A percentile compares a stretch with the other conserved stretches of the same genome.
phyloP scores from a whole-genome alignment of 73 alveolate species.

The Paramecium primaurelia region DNA sequence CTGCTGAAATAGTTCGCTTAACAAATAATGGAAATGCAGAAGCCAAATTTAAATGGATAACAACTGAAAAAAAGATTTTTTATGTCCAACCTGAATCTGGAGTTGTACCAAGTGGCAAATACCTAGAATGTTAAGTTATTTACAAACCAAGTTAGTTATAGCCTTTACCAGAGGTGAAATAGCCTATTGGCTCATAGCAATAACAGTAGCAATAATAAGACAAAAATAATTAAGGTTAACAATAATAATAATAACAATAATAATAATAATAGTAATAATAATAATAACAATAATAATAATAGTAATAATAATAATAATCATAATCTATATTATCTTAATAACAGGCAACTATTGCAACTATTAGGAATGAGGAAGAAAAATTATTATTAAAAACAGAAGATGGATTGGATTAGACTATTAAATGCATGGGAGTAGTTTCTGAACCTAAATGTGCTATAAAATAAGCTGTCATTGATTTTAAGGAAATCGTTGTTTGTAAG shows the following conservation, averaged over 20 bases:
- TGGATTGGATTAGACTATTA: constrained; percentile 82
- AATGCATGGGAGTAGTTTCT: constrained; percentile 84
- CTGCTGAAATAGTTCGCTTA: constrained; percentile 83
- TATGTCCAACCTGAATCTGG: constrained; percentile 42
- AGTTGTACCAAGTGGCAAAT: constrained; percentile 24
- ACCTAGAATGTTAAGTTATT: constrained; percentile 2
- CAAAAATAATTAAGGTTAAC: neutral
- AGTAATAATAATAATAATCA: neutral
- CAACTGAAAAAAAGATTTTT: constrained; percentile 55
- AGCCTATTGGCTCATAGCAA: neutral
- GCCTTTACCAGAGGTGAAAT: neutral
- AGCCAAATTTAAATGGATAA: constrained; percentile 90
- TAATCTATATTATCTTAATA: neutral
- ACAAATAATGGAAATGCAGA: constrained; percentile 95
- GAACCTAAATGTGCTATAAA: constrained; percentile 84
- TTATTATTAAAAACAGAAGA: constrained; percentile 86
- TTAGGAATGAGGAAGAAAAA: constrained; percentile 79
- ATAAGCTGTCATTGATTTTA: constrained; percentile 76
- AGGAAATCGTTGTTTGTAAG: constrained; percentile 80
- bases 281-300: neutral
- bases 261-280: neutral
- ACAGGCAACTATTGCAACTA: constrained; percentile 15
- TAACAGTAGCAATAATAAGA: neutral
- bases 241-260: neutral
- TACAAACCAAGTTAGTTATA: constrained; percentile 42